Evolutionary conservation across 2,329 filamentous ascomycete genomes (phyloP).

Genomic region (Talaromyces sp.): DNA sequence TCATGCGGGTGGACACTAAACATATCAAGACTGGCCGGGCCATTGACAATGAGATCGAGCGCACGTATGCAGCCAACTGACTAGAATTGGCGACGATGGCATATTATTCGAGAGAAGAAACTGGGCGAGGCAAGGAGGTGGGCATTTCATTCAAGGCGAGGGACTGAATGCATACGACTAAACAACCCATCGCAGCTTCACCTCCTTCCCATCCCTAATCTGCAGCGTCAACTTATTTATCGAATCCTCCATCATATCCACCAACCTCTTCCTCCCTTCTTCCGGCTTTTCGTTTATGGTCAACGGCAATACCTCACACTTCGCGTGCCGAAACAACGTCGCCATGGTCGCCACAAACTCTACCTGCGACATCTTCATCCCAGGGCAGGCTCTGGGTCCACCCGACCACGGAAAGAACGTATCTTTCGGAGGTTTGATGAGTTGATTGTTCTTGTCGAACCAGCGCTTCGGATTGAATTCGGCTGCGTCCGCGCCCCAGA

Average conservation of each 20-base stretch:
- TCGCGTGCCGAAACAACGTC: conserved; percentile 38
- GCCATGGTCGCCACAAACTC: conserved; percentile 53
- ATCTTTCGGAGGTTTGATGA: conserved; percentile 14
- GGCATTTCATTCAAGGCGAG: not conserved
- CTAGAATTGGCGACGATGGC: not conserved
- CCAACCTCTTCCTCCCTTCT: not conserved
- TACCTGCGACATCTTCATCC: conserved; percentile 50
- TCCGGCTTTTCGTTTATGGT: not conserved
- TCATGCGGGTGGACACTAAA: not conserved
- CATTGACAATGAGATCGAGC: not conserved
- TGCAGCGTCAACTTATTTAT: conserved; percentile 15
- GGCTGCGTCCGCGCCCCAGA: conserved; percentile 51
- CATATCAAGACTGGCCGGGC: not conserved
- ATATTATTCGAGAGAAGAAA: not conserved
- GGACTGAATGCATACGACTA: not conserved
- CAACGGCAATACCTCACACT: conserved; percentile 24
- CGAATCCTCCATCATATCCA: conserved; percentile 13
- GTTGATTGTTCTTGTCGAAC: conserved; percentile 29
- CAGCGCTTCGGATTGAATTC: conserved; percentile 52
- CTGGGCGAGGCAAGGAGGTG: not conserved
- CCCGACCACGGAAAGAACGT: conserved; percentile 12
- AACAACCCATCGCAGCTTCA: conserved; percentile 15
- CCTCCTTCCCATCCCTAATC: conserved; percentile 9
- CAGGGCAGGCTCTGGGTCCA: conserved; percentile 11
- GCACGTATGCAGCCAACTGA: not conserved